phyloP scores from a whole-genome alignment of 805 yeast species.

The Teunomyces aglyptinius region DNA sequence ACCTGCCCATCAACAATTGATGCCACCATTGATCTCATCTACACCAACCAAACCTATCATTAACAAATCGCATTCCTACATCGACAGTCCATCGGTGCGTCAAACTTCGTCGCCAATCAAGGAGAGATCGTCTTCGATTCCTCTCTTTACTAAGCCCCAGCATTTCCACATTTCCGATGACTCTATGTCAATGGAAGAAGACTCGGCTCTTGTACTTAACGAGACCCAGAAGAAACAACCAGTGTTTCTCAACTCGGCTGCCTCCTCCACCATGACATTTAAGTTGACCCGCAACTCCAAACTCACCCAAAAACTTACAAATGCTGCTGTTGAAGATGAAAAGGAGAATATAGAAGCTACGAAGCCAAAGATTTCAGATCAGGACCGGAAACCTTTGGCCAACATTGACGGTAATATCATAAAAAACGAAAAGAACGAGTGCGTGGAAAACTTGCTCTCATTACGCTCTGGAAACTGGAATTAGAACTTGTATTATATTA shows the following conservation, averaged over 20 bases:
- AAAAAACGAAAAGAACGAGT: conserved; percentile 9
- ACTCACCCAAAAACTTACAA: conserved; percentile 26
- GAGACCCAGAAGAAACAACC: conserved; percentile 39
- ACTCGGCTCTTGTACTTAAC: conserved; percentile 14
- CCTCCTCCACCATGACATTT: conserved; percentile 34
- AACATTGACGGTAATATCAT: conserved; percentile 20
- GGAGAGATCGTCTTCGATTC: conserved; percentile 8
- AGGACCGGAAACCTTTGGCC: conserved; percentile 23
- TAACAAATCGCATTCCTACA: conserved; percentile 11
- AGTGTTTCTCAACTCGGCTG: conserved; percentile 24
- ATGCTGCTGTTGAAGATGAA: conserved; percentile 21
- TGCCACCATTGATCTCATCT: conserved; percentile 11
- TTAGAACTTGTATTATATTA: conserved; percentile 1
- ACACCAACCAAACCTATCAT: conserved; percentile 14
- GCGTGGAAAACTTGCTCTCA: conserved; percentile 39
- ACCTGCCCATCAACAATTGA: not conserved
- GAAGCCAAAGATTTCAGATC: conserved; percentile 6
- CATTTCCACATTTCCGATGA: not conserved
- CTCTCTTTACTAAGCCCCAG: conserved; percentile 4
- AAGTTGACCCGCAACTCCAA: conserved; percentile 32
- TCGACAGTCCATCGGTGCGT: conserved; percentile 7
- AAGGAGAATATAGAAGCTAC: conserved; percentile 18
- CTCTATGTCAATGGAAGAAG: conserved; percentile 1
- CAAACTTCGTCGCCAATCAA: conserved; percentile 4
- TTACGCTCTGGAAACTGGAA: conserved; percentile 37